Base-by-base conservation (phyloP, 2,329 filamentous ascomycete genomes). In the Pseudogymnoascus sp. region DNA sequence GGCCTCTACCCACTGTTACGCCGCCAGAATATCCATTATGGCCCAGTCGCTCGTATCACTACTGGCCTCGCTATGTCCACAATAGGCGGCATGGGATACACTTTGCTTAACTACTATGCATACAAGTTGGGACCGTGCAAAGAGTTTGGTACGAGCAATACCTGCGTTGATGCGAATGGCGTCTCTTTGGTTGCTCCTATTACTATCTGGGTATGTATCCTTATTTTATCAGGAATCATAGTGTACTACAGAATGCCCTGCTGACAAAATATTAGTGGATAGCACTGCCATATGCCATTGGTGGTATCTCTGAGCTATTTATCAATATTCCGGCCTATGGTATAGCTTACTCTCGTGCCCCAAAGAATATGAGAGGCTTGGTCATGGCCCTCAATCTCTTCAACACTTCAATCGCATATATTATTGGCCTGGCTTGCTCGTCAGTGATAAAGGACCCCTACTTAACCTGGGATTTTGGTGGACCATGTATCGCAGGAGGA, bases 281-380 rank as follows among this genome's bases (percentile, higher is more conserved):
- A 72, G 78, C 75, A 25, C 74, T 83, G 18, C 67, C 72, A 14
- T 71, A 72, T 28, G 74, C 81, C 2, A 74, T 86, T 4, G 77
- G 82, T 52, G 83, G 79, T 64, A 78, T 83, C 65, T 82, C 81
- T 0, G 83, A 85, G 71, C 83, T 84, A 67, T 82, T 84, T 67
- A 79, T 81, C 1, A 82, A 78, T 11, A 78, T 85, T 60, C 84
- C 83, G 1, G 86, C 86, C 2, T 83, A 89, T 66, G 89, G 91
- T 72, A 91, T 90, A 66, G 89, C 89, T 45, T 92, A 87, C 76
- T 88, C 86, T 72, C 90, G 91, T 76, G 88, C 88, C 0, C 89
- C 89, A 35, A 84, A 82, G 69, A 90, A 90, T 76, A 92, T 93
- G 89, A 87, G 88, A 67, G 89, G 86, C 0, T 81, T 92, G 28